phyloP scores from a whole-genome alignment of 805 yeast genomes.

The Saccharomyces cerevisiae region DNA sequence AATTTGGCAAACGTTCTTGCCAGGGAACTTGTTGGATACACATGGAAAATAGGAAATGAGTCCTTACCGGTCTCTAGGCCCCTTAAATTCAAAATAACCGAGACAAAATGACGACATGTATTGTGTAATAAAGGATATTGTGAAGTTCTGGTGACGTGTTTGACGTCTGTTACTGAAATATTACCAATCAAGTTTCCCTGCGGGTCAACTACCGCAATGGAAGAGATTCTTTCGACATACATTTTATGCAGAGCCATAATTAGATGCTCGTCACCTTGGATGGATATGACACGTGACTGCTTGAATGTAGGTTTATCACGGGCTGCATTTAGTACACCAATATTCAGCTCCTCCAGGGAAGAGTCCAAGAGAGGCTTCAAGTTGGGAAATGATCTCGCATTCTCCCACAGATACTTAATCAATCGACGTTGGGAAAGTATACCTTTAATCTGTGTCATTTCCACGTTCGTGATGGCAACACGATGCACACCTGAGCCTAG shows the following conservation, averaged over 20 bases:
- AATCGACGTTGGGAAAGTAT: constrained; percentile 84
- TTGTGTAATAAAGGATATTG: constrained; percentile 73
- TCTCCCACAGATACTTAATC: constrained; percentile 80
- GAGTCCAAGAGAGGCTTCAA: constrained; percentile 66
- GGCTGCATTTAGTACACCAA: constrained; percentile 49
- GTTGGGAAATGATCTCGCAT: constrained; percentile 75
- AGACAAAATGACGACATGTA: constrained; percentile 77
- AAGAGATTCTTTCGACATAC: constrained; percentile 75
- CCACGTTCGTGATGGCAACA: constrained; percentile 64
- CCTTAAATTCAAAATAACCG: constrained; percentile 76
- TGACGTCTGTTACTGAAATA: constrained; percentile 88
- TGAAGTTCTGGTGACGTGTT: constrained; percentile 73
- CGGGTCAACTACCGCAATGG: constrained; percentile 84
- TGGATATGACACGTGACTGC: constrained; percentile 54
- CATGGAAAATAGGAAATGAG: constrained; percentile 93
- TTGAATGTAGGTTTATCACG: constrained; percentile 26
- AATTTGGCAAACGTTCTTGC: constrained; percentile 87
- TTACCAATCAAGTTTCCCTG: constrained; percentile 73
- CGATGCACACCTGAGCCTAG: constrained; percentile 91
- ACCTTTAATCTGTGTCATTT: constrained; percentile 55
- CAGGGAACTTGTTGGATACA: constrained; percentile 64
- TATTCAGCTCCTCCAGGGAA: constrained; percentile 58
- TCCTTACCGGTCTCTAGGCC: constrained; percentile 83
- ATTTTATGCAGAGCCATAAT: constrained; percentile 79
- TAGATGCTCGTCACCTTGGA: constrained; percentile 75